Base-by-base conservation (phyloP, 2,329 filamentous ascomycete species). In the Phyllosticta citriasiana region DNA sequence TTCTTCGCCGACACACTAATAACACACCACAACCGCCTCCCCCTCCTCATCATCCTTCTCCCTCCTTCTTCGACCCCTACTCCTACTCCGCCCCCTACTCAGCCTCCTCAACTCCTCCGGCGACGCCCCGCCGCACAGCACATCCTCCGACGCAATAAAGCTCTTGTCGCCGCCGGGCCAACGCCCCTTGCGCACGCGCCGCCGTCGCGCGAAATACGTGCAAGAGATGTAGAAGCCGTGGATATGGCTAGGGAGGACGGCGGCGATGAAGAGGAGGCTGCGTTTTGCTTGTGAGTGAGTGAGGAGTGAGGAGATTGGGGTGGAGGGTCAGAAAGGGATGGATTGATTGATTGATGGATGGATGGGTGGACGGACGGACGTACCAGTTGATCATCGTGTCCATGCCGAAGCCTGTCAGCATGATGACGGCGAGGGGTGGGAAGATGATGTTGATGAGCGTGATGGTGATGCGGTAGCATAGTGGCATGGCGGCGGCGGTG, bases 361-460 rank as follows among this genome's bases (percentile, higher is more conserved):
- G 9, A 9, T 27, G 53, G 30, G 6, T 19, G 30, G 30, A 33
- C 8, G 9, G 19, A 30, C 14, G 5, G 25, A 30, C 54, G 24
- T 19, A 61, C 59, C 55, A 60, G 16, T 64, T 64, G 14, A 64
- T 57, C 4, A 63, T 4, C 16, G 62, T 63, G 53, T 64, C 63
- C 30, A 57, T 50, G 55, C 61, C 61, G 52, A 62, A 59, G n/a
- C 62, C 63, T 22, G 63, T 64, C 24, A 64, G 59, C 35, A 61
- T 53, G 47, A 61, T 61, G 53, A 64, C 59, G 47, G 63, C 61
- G 33, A 63, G 12, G 7, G 63, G 63, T 5, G 63, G 63, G 61
- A 64, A 64, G 61, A 64, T 55, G 51, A 64, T 64, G 52, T 64
- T 64, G 12, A 57, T 35, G 51, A 62, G 57, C 24, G 57, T 62